Evolutionary conservation across 2,329 filamentous ascomycete genomes (phyloP).

Genomic region (Ophiocordyceps robertsii): DNA sequence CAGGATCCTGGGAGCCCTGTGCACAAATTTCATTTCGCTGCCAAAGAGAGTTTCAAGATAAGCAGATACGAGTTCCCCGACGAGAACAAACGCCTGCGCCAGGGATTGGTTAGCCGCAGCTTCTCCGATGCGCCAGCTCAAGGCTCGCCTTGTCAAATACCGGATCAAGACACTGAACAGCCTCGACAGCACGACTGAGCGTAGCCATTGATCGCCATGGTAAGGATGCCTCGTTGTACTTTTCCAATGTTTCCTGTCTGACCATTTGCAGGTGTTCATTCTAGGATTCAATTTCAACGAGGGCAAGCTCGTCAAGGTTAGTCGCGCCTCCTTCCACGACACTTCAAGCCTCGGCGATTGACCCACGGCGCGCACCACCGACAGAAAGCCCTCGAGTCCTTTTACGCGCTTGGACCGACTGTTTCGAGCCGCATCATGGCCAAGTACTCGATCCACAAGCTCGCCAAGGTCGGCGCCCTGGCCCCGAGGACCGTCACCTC

Average conservation of each 20-base stretch:
- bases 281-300: constrained; percentile 79
- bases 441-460: constrained; percentile 77
- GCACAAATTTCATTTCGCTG: too few relatives aligned
- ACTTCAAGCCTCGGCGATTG: neutral
- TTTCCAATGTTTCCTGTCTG: neutral
- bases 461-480: constrained; percentile 63
- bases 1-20: neutral
- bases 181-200: too few relatives aligned
- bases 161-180: neutral
- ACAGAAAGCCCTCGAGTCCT: constrained; percentile 63
- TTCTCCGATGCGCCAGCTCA: constrained; percentile 9
- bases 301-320: constrained; percentile 68
- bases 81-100: too few relatives aligned
- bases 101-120: constrained; percentile 11
- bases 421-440: constrained; percentile 66
- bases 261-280: constrained; percentile 56
- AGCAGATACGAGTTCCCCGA: neutral
- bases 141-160: neutral
- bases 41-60: too few relatives aligned
- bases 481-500: constrained; percentile 65
- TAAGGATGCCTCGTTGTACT: neutral
- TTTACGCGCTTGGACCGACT: constrained; percentile 72
- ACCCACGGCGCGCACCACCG: neutral
- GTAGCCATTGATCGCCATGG: constrained; percentile 5
- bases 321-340: constrained; percentile 5